Percentiles rank a stretch among this genome's conserved stretches.
These are phyloP conservation scores for Tephrocybe rancida DNA, from an alignment of 768 basidiomycete species.

Conservation along the genomic window DNA sequence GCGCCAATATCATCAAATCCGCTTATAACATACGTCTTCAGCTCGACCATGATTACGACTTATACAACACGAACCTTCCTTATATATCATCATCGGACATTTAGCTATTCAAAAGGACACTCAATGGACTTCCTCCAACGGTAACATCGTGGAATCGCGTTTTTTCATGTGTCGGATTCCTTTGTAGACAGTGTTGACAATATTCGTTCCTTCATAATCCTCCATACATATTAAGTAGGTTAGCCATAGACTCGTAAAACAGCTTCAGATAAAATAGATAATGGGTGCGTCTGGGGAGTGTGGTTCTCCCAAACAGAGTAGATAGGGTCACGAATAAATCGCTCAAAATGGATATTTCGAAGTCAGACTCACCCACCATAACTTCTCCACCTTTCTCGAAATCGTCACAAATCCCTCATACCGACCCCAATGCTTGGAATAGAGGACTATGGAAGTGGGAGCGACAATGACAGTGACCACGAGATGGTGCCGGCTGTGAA, in stretches of 20 bases:
- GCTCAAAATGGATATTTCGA: no score
- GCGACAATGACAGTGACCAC: conserved; percentile 54
- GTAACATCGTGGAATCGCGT: background rate
- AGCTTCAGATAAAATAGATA: no score
- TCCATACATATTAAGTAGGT: conserved; percentile 27
- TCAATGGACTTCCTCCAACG: conserved; percentile 12
- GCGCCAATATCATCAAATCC: background rate
- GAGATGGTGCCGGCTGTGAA: conserved; percentile 15
- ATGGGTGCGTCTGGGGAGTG: no score
- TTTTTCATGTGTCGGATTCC: background rate
- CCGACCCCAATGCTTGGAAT: conserved; percentile 62
- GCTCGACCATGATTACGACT: conserved; percentile 39
- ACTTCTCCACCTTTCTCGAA: no score
- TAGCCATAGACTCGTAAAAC: no score
- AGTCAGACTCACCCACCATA: no score
- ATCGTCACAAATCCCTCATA: background rate
- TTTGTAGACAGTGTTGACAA: background rate
- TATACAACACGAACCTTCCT: background rate
- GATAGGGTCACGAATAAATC: no score
- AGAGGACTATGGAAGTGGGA: conserved; percentile 78
- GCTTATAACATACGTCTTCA: conserved; percentile 10
- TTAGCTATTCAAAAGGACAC: conserved; percentile 1
- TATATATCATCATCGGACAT: conserved; percentile 3
- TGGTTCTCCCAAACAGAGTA: no score
- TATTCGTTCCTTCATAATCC: conserved; percentile 1